phyloP scores from a whole-genome alignment of 768 basidiomycete genomes.

The Serendipita sp. region DNA sequence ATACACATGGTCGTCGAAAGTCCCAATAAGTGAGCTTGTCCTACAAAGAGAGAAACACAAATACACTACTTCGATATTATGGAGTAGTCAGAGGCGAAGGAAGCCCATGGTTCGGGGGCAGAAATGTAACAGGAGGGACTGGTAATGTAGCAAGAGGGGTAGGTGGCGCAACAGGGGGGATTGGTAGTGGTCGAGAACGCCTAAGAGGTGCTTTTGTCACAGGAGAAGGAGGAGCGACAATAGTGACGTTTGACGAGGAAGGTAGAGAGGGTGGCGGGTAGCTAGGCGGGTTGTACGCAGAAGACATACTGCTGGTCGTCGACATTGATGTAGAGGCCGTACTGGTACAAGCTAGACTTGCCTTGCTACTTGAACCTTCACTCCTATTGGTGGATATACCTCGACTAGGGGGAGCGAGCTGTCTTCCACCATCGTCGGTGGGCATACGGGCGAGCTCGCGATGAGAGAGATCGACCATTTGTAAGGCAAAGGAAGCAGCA shows the following conservation, averaged over 20 bases:
- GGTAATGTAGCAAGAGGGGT: not conserved
- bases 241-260: not conserved
- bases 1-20: no score
- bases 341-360: not conserved
- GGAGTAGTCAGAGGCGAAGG: no score
- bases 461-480: not conserved
- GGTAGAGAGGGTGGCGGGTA: not conserved
- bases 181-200: not conserved
- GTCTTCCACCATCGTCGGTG: not conserved
- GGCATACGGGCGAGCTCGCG: not conserved
- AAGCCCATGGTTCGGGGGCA: no score
- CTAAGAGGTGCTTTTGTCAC: not conserved
- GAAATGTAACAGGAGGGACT: not conserved
- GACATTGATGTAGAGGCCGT: not conserved
- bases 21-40: no score
- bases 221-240: not conserved
- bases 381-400: not conserved
- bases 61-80: no score
- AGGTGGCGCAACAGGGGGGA: not conserved
- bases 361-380: no score
- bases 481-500: not conserved
- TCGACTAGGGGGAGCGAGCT: not conserved
- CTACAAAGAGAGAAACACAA: no score
- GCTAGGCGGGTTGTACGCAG: not conserved
- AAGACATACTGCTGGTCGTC: not conserved